Evolutionary conservation across 345 rosid genomes (phyloP), one percentile per base, ranked within the genome.

Genomic region (Brassica cretica): DNA sequence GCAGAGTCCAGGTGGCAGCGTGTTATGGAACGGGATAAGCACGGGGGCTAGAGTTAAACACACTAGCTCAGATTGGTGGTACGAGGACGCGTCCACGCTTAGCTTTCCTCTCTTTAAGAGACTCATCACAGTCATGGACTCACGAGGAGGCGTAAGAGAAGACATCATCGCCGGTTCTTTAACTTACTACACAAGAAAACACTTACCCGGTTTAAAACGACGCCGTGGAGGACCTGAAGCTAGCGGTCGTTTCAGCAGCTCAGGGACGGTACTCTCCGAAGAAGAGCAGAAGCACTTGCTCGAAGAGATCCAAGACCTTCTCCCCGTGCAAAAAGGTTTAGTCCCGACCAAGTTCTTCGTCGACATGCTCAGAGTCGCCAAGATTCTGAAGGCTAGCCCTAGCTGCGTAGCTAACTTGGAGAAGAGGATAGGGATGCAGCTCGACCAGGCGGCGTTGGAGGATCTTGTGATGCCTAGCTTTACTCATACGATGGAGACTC

Each of bases 401-500:
- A 16, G 10, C 4, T 53, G 60, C 60, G 8, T 53, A 53, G 60
- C 60, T 0, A 16, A 53, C 3, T 6, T 53, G 60, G 60, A 53
- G 60, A 53, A 53, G 60, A 53, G 60, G 60, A 53, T 53, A 53
- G 60, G 60, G 60, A 53, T 53, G 60, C 60, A 53, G 60, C 60
- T 53, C 3, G 60, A 53, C 60, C 60, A 53, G 11, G 60, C 60
- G 5, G 60, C 60, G 4, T 53, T 53, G 10, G 60, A 53, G 6
- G 60, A 53, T 53, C 60, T 53, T 16, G 60, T 53, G 9, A 53
- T 53, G 60, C 60, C 60, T 53, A 53, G 60, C 60, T 53, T 53
- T 7, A 6, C 60, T 53, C 60, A 53, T 7, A 53, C 60, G 8
- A 53, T 53, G 60, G 60, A 53, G 60, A 53, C 60, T 53, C 10